Evolutionary conservation across 371 early-diverging fungal species (phyloP), one percentile per base, ranked within the genome.

Genomic region (Lichtheimia ornata): DNA sequence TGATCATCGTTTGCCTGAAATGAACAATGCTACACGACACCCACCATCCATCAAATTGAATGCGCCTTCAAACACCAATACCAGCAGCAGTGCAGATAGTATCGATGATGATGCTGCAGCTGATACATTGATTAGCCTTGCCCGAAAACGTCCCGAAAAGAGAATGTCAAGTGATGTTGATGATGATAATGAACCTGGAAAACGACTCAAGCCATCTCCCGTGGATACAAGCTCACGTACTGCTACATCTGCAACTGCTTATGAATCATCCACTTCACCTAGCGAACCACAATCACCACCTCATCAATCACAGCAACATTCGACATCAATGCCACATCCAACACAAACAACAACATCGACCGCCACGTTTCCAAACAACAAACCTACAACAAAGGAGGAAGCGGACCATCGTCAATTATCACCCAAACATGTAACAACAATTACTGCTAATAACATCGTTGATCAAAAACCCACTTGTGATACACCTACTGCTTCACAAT

Each of bases 121-220:
- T 4, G 72, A 72, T 61, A 72, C 77, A 11, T 50, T 74, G 12
- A 77, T 77, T 61, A 72, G 73, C 13, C 72, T 77, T 62, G 57
- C 73, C 5, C 66, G 69, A 45, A 56, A 42, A 18, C 20, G 44
- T 6, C 45, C 57, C 12, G 57, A 56, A n/a, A 56, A 42, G 9
- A 42, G 45, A 17, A 45, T 45, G 47, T 15, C 57, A 3, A 56
- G 47, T 9, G 44, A 25, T 15, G 45, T 56, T n/a, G 20, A 13
- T 45, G 53, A 44, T n/a, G 63, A 58, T 25, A 44, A 63, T 53
- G 58, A 63, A 45, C 44, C 63, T 20, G 56, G 50, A 5, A 24
- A 40, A 52, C 40, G 41, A 45, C 47, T 15, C 44, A 43, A 14
- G 47, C 2, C 49, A 5, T 50, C 55, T 44, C 7, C 47, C 25